phyloP scores from a whole-genome alignment of 139 green algal genomes.

The Picochlorum sp. region DNA sequence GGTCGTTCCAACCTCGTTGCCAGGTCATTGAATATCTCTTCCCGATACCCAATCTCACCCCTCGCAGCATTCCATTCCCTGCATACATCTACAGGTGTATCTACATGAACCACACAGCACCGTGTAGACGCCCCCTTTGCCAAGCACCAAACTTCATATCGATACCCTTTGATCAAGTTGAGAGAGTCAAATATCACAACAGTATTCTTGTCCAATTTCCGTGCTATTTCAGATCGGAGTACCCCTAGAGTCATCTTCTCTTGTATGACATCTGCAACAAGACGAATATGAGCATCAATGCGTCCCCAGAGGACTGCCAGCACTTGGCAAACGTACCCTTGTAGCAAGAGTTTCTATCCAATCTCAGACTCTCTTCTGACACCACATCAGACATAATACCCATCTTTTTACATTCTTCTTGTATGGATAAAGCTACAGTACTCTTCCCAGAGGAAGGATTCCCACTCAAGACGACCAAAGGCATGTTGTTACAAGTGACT shows the following conservation, averaged over 20 bases:
- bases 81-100: slow-evolving; percentile 46
- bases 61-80: slow-evolving; percentile 57
- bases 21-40: slow-evolving; percentile 70
- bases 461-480: slow-evolving; percentile 75
- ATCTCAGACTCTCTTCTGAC: slow-evolving; percentile 59
- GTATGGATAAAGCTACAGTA: slow-evolving; percentile 38
- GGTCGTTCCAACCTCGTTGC: slow-evolving; percentile 74
- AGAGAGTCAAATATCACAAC: slow-evolving; percentile 83
- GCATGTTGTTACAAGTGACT: slow-evolving; percentile 28
- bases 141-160: slow-evolving; percentile 91
- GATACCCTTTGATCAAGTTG: slow-evolving; percentile 90
- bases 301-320: neutral
- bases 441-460: slow-evolving; percentile 80
- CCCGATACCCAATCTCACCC: slow-evolving; percentile 16
- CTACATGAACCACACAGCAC: slow-evolving; percentile 85
- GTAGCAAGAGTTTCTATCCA: slow-evolving; percentile 60
- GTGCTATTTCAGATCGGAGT: slow-evolving; percentile 65
- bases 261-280: slow-evolving; percentile 33
- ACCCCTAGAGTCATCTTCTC: slow-evolving; percentile 78
- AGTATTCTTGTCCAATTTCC: slow-evolving; percentile 19
- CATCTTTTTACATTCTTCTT: slow-evolving; percentile 17
- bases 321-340: slow-evolving; percentile 30
- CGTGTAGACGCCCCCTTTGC: slow-evolving; percentile 60
- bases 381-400: slow-evolving; percentile 50
- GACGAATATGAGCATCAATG: neutral